phyloP scores from a whole-genome alignment of 2,329 filamentous ascomycete species.

The Periconia sp. region DNA sequence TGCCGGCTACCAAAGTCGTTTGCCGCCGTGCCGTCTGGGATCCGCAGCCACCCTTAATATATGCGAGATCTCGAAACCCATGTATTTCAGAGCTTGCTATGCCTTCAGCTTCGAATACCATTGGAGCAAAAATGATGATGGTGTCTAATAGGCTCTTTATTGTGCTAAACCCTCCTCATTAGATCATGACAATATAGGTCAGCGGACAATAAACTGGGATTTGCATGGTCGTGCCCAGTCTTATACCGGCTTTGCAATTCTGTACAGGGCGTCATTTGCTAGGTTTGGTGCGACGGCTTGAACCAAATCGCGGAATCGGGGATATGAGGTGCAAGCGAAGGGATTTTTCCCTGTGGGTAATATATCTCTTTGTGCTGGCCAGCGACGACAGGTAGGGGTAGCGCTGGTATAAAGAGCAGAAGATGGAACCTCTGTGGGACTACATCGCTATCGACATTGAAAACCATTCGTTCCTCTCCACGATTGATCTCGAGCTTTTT shows the following conservation, averaged over 20 bases:
- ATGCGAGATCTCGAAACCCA: conserved; percentile 8
- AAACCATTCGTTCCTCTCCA: background rate
- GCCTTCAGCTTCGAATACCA: background rate
- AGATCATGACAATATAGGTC: conserved; percentile 18
- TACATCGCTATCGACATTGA: background rate
- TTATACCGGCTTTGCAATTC: conserved; percentile 7
- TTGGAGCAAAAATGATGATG: conserved; percentile 16
- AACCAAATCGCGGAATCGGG: background rate
- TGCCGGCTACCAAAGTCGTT: background rate
- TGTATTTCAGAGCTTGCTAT: conserved; percentile 5
- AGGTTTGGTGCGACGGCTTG: conserved; percentile 6
- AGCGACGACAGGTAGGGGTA: background rate
- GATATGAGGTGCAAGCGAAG: conserved; percentile 2
- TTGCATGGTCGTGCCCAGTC: conserved; percentile 1
- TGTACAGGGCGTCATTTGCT: background rate
- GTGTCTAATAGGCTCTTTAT: conserved; percentile 8
- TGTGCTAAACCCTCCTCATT: conserved; percentile 2
- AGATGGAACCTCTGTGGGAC: background rate
- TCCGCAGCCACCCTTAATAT: conserved; percentile 10
- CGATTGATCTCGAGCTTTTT: background rate
- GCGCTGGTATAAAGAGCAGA: conserved; percentile 12
- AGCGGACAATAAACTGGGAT: conserved; percentile 12
- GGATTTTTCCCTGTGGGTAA: conserved; percentile 22
- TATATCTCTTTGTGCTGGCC: background rate
- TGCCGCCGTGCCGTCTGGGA: conserved; percentile 2